Evolutionary conservation across 148 eudicot genomes (phyloP), one percentile per base, ranked within the genome.

Genomic region (Vaccinium myrtillus): DNA sequence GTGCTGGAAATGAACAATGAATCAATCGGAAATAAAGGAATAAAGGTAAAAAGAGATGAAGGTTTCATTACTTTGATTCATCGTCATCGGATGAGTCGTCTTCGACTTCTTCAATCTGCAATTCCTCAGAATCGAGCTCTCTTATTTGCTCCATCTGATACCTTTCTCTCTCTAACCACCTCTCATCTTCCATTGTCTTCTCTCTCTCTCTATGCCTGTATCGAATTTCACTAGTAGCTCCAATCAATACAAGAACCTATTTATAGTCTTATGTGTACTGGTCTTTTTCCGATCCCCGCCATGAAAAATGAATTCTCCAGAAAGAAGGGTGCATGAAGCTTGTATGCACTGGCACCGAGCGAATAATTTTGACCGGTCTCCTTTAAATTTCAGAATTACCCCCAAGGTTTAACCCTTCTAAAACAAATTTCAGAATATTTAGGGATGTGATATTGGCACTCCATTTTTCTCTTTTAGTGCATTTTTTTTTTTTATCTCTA

Each of bases 71-170:
- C 90, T 84, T 77, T 73, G 54, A 8, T 8, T 67, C 53, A 27
- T 93, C 91, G 36, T 85, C 94, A 25, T 89, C 95, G 39, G 91
- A 89, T 25, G 91, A 90, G 76, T 86, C 92, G 4, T 89, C 83
- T n/a, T 91, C 97, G 80, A 93, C 98, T 86, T 96, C 98, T 89
- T 96, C 99, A 70, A 96, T 83, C 80, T 94, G 90, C 88, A 96
- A 91, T 82, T 90, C 95, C 85, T 96, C 99, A 1, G 84, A 81
- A 16, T 96, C 99, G 79, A 96, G 95, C 90, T 93, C 89, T 19
- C 92, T 83, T 43, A 93, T 92, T 84, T 92, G 97, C 88, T 93
- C 94, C 80, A 96, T 93, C 88, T 92, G 97, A 73, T 86, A 81
- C 91, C 92, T 88, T 82, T 94, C 99, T 74, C 93, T 90, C 93